Base-by-base conservation (phyloP, 106 monocot species). In the Gastrodia elata region DNA sequence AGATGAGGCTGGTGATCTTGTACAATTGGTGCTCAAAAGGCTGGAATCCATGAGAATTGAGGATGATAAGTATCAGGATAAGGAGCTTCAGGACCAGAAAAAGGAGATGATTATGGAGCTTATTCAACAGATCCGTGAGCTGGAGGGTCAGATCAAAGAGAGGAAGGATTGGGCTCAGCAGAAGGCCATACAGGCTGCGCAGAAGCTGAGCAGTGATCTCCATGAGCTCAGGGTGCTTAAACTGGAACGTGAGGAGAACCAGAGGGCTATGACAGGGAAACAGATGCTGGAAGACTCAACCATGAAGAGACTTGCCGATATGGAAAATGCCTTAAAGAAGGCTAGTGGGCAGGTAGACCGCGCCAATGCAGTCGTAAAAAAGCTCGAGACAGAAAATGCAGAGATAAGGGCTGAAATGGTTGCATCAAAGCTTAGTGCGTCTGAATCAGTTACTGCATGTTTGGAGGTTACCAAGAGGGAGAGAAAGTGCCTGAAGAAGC, bases 381-480 rank as follows among this genome's bases (percentile, higher is more conserved):
- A 81, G 76, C 67, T 93, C 38, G 84, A 98, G 74, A 70, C 79
- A 2, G 93, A 98, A 82, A 93, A 98, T 83, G 88, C 88, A 3
- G 97, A 93, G 81, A 88, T 98, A n/a, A 73, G 83, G 30, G 97
- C 97, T 0, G 93, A 93, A 83, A 87, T 98, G 91, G 93, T 88
- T 78, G 97, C 90, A 9, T 86, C 88, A 0, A 92, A 91, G 69
- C 75, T 92, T 68, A 93, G 86, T 38, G 89, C 87, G 0, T 80
- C 89, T 0, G 97, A 93, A 65, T 89, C 89, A 0, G 82, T 58
- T 8, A 74, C 14, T 49, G 75, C 75, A 1, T 82, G 84, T 40
- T 27, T 83, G 78, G 93, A 86, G 74, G 74, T 80, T 35, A 76
- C 79, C 0, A 93, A 76, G 80, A 82, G 83, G 78, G 93, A 93